Conservation (phyloP, 164 flowering plant genomes). For the Chimonanthus salicifolius region DNA sequence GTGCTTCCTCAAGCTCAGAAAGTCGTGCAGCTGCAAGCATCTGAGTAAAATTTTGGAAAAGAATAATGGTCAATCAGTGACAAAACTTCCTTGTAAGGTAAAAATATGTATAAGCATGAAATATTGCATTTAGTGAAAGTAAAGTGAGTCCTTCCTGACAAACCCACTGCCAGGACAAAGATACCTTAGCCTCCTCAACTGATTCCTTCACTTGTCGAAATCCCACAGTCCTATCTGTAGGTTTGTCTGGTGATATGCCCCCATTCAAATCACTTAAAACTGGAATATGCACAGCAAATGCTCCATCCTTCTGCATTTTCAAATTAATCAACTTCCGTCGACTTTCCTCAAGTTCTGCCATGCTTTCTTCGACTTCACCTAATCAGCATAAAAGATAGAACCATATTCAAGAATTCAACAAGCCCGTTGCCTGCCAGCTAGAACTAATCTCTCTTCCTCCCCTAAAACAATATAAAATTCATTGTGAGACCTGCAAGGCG, state of each 20-base stretch:
- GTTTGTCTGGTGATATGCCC: constrained; percentile 61
- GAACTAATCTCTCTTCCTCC: background rate
- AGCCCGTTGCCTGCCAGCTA: background rate
- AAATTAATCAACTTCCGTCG: constrained; percentile 76
- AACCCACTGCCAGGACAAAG: background rate
- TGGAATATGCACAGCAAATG: constrained; percentile 40
- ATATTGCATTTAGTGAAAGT: background rate
- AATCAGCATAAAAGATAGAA: constrained; percentile 14
- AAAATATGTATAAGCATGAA: background rate
- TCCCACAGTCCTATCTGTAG: constrained; percentile 47
- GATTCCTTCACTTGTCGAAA: constrained; percentile 68
- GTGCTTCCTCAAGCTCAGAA: constrained; percentile 79
- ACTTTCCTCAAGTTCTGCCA: constrained; percentile 91
- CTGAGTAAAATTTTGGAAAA: constrained; percentile 25
- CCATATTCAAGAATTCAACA: background rate
- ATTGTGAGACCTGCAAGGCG: constrained; percentile 56
- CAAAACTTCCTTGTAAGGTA: background rate
- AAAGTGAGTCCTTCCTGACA: background rate
- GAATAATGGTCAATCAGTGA: constrained; percentile 4
- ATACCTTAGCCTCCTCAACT: constrained; percentile 83
- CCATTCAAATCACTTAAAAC: constrained; percentile 53
- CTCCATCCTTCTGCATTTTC: constrained; percentile 75
- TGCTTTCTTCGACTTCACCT: constrained; percentile 92
- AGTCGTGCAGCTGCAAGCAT: constrained; percentile 65
- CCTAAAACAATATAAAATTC: background rate